Base-by-base conservation (phyloP, 2,329 filamentous ascomycete species). In the Aspergillus piperis region DNA sequence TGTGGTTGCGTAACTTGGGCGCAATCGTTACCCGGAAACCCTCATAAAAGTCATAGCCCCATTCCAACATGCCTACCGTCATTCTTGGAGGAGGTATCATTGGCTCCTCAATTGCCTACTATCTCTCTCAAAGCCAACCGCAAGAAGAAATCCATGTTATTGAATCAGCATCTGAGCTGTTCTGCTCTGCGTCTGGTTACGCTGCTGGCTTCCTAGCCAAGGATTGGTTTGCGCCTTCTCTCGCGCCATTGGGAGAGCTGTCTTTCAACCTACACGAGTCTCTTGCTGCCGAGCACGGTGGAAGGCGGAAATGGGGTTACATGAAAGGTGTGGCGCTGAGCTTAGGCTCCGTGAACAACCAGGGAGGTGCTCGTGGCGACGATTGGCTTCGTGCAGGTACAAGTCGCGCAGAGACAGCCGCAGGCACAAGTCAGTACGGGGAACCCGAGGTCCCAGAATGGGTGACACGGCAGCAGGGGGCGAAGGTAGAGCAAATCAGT, bases 151-250 rank as follows among this genome's bases (percentile, higher is more conserved):
- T 88, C 55, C 83, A 86, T 63, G 75, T 89, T 21, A 63, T 89
- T 41, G 86, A 88, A 67, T 78, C 83, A 5, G 83, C 83, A 4
- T 73, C 80, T 0, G 72, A 85, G 63, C 81, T 93, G 32, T 91
- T 93, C 74, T 83, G 85, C 10, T 90, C 88, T 30, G 90, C 90
- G 0, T 92, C 89, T 2, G 90, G 90, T 1, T 87, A 85, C 65
- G 89, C 90, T 0, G 91, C 83, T 17, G 90, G 90, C 0, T 94
- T 93, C 69, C 71, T 93, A 8, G 90, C 90, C 0, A 81, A 80
- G 36, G 88, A 93, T 72, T 93, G 90, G 89, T 91, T 90, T 68
- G 80, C 81, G 0, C 78, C 84, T 0, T 78, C 82, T 1, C 77
- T 86, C 5, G 80, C 84, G 0, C 77, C 81, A 0, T 80, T 93